Evolutionary conservation across 2,329 filamentous ascomycete genomes (phyloP), one percentile per base, ranked within the genome.

Genomic region (Pseudomassariella vexata): DNA sequence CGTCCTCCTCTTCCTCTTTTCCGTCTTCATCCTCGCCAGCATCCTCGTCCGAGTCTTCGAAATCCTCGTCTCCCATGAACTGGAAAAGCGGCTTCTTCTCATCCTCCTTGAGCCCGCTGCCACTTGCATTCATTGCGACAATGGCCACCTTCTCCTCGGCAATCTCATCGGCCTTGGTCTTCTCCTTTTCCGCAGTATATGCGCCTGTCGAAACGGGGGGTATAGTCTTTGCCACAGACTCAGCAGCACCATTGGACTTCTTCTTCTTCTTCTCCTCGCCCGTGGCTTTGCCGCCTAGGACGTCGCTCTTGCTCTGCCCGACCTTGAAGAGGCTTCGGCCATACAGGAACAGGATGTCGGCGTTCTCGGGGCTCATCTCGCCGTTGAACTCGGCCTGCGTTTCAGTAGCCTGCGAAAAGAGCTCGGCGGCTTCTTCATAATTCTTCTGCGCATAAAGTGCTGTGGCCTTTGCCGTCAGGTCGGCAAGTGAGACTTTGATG

Each of bases 41-140:
- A 29, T 86, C 82, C 6, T 82, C 83, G 29, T 92, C 87, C 1
- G 82, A 85, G 34, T 85, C 81, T 33, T 86, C 85, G 65, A 87
- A 95, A 54, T 95, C 90, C 59, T 95, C 90, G 53, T 96, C 90
- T 36, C 92, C 92, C 5, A 79, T 83, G 53, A 98, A 94, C 48
- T 94, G 85, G 58, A 98, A 95, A 41, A 86, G 76, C 0, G 85
- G 79, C 56, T 89, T 90, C 57, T 82, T 83, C 16, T 60, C 58
- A 12, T 49, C 48, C 23, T 59, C 52, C 38, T 55, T 57, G 32
- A 60, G 48, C 24, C 56, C 50, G 45, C 52, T 61, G 14, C 63
- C 62, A 20, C 32, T 44, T n/a, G 65, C 63, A 30, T 62, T 57
- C 28, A 67, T 66, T 0, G 63, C 58, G 14, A 56, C 60, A 24